Evolutionary conservation across 441 rosid species (phyloP).

Genomic region (Erodium chrysanthum): DNA sequence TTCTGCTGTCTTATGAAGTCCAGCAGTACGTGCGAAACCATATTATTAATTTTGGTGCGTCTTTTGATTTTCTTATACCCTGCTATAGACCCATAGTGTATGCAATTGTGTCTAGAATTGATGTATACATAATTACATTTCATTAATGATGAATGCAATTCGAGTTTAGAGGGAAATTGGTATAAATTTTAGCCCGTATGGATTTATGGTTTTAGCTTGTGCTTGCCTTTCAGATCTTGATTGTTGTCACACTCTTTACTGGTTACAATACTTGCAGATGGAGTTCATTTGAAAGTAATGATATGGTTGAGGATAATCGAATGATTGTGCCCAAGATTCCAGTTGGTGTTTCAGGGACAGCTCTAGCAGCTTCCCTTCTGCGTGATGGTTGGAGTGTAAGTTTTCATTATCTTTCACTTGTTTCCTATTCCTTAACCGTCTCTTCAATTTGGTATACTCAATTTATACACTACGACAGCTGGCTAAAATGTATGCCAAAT

Average conservation of each 20-base stretch:
- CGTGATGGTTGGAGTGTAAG: conserved; percentile 99
- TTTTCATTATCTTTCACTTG: conserved; percentile 12
- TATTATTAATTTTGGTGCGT: not conserved
- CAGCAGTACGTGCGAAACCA: too few species aligned
- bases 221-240: not conserved
- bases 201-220: not conserved
- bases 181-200: not conserved
- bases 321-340: conserved; percentile 64
- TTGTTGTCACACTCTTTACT: not conserved
- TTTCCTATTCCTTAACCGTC: conserved; percentile 10
- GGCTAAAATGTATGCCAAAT: conserved; percentile 83
- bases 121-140: not conserved
- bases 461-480: conserved; percentile 34
- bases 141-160: not conserved
- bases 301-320: conserved; percentile 36
- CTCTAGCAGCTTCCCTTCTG: conserved; percentile 86
- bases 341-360: conserved; percentile 87
- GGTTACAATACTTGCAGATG: conserved; percentile 33
- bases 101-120: not conserved
- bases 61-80: not conserved
- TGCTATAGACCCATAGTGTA: not conserved
- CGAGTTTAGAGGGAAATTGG: not conserved
- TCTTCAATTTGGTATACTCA: conserved; percentile 3
- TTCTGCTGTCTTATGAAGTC: too few species aligned
- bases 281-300: conserved; percentile 31